These are phyloP conservation scores for Lipomyces starkeyi DNA, from an alignment of 805 yeast genomes.

Conservation along the genomic window DNA sequence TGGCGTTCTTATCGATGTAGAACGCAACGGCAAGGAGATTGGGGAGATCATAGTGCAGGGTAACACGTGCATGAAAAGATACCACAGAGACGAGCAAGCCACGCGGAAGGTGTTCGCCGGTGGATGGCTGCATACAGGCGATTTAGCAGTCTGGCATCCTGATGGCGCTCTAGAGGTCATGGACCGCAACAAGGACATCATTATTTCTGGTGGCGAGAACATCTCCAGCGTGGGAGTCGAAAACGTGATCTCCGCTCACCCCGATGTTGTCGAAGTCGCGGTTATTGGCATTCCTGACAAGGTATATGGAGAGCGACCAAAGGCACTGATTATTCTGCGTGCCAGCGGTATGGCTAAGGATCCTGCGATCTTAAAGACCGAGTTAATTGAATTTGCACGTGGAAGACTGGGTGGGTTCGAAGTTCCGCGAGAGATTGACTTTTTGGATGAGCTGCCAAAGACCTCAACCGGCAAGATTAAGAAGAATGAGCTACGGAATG, in stretches of 20 bases:
- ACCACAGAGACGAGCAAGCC: conserved; percentile 45
- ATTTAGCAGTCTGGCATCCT: conserved; percentile 46
- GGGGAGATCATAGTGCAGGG: conserved; percentile 48
- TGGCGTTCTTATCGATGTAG: conserved; percentile 40
- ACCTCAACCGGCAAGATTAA: conserved; percentile 49
- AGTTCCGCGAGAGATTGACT: conserved; percentile 42
- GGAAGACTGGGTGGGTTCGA: conserved; percentile 46
- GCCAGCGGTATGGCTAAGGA: background rate
- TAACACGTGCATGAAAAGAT: conserved; percentile 45
- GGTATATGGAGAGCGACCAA: conserved; percentile 47
- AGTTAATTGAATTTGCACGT: conserved; percentile 40
- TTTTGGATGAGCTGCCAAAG: conserved; percentile 45
- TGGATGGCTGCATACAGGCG: conserved; percentile 43
- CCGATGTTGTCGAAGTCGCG: conserved; percentile 45
- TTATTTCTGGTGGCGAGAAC: conserved; percentile 49
- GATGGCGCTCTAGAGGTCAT: conserved; percentile 47
- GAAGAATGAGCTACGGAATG: conserved; percentile 46
- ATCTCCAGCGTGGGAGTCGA: conserved; percentile 48
- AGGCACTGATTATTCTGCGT: conserved; percentile 43
- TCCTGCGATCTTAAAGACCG: conserved; percentile 21
- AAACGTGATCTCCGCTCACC: conserved; percentile 41
- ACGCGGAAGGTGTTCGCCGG: conserved; percentile 45
- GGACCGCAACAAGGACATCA: conserved; percentile 48
- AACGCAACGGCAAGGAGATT: conserved; percentile 43
- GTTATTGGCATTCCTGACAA: conserved; percentile 46